Conservation (phyloP, 2,329 filamentous ascomycete genomes). For the Xylogone sp. region DNA sequence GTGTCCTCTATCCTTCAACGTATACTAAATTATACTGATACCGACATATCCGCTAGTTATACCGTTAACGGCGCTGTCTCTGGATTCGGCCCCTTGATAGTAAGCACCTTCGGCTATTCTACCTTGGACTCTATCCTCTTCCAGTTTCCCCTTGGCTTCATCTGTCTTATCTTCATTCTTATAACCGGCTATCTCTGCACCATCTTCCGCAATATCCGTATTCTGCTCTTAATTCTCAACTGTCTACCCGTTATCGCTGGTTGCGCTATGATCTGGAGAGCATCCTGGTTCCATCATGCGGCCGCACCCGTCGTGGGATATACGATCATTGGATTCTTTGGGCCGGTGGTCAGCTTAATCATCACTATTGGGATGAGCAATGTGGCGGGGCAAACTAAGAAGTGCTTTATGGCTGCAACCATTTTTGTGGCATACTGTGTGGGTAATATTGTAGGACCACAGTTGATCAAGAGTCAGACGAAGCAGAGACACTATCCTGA, state of each 20-base stretch:
- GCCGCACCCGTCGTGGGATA: conserved; percentile 67
- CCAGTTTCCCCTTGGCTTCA: conserved; percentile 68
- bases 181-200: conserved; percentile 62
- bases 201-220: conserved; percentile 57
- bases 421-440: conserved; percentile 76
- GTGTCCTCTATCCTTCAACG: conserved; percentile 12
- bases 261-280: conserved; percentile 72
- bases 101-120: conserved; percentile 66
- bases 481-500: conserved; percentile 65
- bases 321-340: conserved; percentile 69
- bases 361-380: conserved; percentile 60
- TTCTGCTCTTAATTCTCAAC: conserved; percentile 60
- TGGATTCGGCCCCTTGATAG: conserved; percentile 69
- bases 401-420: conserved; percentile 69
- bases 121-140: conserved; percentile 64
- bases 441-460: conserved; percentile 72
- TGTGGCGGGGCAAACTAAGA: conserved; percentile 73
- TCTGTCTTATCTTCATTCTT: conserved; percentile 66
- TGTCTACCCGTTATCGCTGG: conserved; percentile 73
- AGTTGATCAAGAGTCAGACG: conserved; percentile 64
- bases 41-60: conserved; percentile 35
- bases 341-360: conserved; percentile 62
- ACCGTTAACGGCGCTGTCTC: conserved; percentile 69
- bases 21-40: conserved; percentile 11
- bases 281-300: conserved; percentile 58